A percentile compares a stretch with the other conserved stretches of the same genome.
phyloP scores from a whole-genome alignment of 1,284 basidiomycete species.

The Trichosporon faecale region DNA sequence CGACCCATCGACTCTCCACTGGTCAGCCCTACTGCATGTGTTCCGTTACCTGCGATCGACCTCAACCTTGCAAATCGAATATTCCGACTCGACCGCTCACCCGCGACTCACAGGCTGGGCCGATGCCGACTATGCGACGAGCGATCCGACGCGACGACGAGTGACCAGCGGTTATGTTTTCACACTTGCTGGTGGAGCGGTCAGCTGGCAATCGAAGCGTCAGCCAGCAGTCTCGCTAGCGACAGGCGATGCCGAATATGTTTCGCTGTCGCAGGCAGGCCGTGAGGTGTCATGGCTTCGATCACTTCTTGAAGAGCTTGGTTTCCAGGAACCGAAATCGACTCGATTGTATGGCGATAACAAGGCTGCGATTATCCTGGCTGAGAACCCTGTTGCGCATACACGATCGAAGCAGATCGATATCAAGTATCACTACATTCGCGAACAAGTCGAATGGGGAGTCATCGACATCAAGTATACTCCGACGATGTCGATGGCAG shows the following conservation, averaged over 20 bases:
- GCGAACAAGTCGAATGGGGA: not conserved
- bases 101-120: too few species aligned
- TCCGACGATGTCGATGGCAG: not conserved
- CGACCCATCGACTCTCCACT: not conserved
- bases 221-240: not conserved
- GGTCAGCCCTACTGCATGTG: not conserved
- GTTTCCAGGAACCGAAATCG: not conserved
- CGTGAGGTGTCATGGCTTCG: not conserved
- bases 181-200: not conserved
- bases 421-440: not conserved
- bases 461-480: not conserved
- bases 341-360: not conserved
- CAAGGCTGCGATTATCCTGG: not conserved
- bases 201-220: not conserved
- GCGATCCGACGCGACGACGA: not conserved
- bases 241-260: not conserved
- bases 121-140: not conserved
- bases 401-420: not conserved
- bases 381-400: not conserved
- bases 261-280: not conserved
- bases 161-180: not conserved
- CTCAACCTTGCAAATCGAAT: too few species aligned
- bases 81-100: too few species aligned
- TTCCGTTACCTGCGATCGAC: not conserved
- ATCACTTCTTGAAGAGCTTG: not conserved